Evolutionary conservation across 345 rosid genomes (phyloP), one percentile per base, ranked within the genome.

Genomic region (Aurinia saxatilis): DNA sequence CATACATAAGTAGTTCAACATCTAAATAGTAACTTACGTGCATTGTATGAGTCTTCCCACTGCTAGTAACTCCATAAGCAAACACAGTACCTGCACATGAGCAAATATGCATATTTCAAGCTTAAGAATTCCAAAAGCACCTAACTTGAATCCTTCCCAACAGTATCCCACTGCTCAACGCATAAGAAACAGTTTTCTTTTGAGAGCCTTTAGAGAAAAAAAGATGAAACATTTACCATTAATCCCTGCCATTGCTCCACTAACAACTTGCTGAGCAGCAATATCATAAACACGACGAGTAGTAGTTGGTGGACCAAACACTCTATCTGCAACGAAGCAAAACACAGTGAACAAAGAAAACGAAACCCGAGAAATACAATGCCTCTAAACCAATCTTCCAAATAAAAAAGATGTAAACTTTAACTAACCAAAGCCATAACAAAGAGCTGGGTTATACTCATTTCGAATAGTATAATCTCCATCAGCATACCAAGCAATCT

Each of bases 11-110:
- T 35, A 9, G 27, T 21, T 29, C 50, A 46, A 21, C 37, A 37
- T 55, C 34, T 5, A 41, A 39, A 56, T 25, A 58, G 44, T 38
- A 51, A 82, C 97, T 83, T 85, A 87, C 93, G 64, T 90, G 97
- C 97, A 90, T 90, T 42, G 97, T 90, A 63, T 87, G 97, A 72
- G 95, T 90, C 81, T 90, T 90, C 66, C 97, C 95, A 56, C 95
- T 90, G 48, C 97, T 90, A 49, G 98, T 88, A 69, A 88, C 98
- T 63, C 98, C 96, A 84, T 92, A 92, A 13, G 98, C 98, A 86
- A 92, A 92, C 36, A 92, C 92, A 17, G 96, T 88, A 41, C 96
- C 98, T 92, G 78, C 60, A 58, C 18, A 65, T 13, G 18, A 48
- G 30, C 30, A 71, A 64, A 27, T 27, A 71, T 12, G 12, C 10